phyloP scores from a whole-genome alignment of 2,329 filamentous ascomycete genomes.

The Colletotrichum higginsianum region DNA sequence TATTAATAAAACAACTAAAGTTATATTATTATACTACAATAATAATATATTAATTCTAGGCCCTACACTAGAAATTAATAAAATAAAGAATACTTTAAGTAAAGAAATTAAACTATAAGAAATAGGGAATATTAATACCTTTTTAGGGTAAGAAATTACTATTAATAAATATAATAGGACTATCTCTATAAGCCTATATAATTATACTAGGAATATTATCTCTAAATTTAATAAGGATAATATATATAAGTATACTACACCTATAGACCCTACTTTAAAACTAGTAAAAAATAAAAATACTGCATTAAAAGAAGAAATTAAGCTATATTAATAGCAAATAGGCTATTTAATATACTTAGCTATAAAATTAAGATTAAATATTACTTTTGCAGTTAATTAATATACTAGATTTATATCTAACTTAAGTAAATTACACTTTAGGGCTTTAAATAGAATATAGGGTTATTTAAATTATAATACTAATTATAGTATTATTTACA shows the following conservation, averaged over 20 bases:
- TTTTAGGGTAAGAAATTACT: background rate
- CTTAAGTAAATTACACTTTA: background rate
- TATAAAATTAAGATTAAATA: background rate
- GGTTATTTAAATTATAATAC: background rate
- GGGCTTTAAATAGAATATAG: background rate
- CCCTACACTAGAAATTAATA: background rate
- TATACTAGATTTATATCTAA: background rate
- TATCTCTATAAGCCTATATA: background rate
- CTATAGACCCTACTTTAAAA: background rate
- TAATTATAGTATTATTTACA: background rate
- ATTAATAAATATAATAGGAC: background rate
- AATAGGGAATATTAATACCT: background rate
- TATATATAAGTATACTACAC: background rate
- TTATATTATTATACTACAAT: background rate
- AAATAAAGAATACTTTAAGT: background rate
- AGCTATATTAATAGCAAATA: no score
- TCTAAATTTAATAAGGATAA: background rate
- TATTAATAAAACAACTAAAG: background rate
- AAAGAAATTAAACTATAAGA: background rate
- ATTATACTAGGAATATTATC: background rate
- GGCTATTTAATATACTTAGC: no score
- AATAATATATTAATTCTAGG: background rate
- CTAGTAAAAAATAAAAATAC: background rate
- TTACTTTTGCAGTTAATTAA: background rate
- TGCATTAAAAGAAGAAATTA: no score